phyloP scores from a whole-genome alignment of 2,329 filamentous ascomycete genomes.

The Penicillium sp. region DNA sequence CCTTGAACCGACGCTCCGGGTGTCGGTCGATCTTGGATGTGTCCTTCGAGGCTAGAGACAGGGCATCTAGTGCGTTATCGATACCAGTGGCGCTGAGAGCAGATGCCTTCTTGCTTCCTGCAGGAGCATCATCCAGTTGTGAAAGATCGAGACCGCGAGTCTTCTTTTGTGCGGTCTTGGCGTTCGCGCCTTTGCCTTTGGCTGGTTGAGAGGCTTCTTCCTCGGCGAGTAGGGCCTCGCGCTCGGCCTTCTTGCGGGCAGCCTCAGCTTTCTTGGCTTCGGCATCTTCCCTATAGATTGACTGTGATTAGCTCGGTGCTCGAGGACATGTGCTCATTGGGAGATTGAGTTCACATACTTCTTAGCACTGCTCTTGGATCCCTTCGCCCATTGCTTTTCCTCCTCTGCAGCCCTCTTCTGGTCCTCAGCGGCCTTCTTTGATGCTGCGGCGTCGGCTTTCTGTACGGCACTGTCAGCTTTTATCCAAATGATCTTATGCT shows the following conservation, averaged over 20 bases:
- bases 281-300: conserved; percentile 67
- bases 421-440: conserved; percentile 71
- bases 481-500: conserved; percentile 2
- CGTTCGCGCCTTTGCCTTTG: conserved; percentile 59
- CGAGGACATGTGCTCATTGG: not conserved
- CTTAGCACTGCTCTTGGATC: conserved; percentile 78
- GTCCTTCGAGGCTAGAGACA: conserved; percentile 62
- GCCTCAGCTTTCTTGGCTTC: conserved; percentile 78
- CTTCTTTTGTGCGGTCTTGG: conserved; percentile 52
- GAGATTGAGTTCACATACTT: conserved; percentile 61
- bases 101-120: conserved; percentile 47
- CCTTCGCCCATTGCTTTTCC: conserved; percentile 76
- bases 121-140: conserved; percentile 64
- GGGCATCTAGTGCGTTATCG: conserved; percentile 86
- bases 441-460: conserved; percentile 83
- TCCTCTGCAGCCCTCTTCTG: conserved; percentile 66
- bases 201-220: conserved; percentile 70
- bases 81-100: conserved; percentile 81
- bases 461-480: conserved; percentile 41
- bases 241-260: conserved; percentile 87
- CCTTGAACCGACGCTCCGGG: conserved; percentile 82
- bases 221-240: conserved; percentile 74
- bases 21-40: conserved; percentile 77
- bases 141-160: conserved; percentile 69
- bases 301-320: not conserved